These are phyloP conservation scores for Suillus discolor DNA, from an alignment of 768 basidiomycete species.

Conservation along the genomic window DNA sequence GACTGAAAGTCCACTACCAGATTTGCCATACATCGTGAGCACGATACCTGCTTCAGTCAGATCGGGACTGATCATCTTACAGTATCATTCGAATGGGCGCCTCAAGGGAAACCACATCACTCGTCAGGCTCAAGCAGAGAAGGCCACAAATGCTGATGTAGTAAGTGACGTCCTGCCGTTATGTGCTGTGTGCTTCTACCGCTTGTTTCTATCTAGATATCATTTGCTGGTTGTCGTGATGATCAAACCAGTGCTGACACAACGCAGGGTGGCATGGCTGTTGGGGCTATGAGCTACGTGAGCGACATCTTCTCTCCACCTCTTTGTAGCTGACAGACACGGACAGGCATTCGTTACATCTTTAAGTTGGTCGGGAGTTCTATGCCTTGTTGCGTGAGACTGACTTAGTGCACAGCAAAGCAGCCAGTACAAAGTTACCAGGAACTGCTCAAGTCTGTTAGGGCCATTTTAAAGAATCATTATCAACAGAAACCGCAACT, in stretches of 20 bases:
- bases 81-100: constrained; percentile 66
- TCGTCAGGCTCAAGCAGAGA: constrained; percentile 35
- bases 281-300: constrained; percentile 83
- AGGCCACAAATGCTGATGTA: constrained; percentile 72
- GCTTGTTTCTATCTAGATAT: constrained; percentile 46
- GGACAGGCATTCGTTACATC: constrained; percentile 63
- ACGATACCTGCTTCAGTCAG: neutral
- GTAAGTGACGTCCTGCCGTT: constrained; percentile 29
- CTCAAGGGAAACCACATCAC: constrained; percentile 48
- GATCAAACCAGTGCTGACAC: constrained; percentile 76
- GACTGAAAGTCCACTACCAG: no score
- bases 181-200: neutral
- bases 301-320: constrained; percentile 25
- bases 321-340: constrained; percentile 7
- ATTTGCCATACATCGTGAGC: constrained; percentile 33
- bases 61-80: neutral
- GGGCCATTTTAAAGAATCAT: constrained; percentile 58
- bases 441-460: constrained; percentile 57
- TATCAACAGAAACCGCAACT: constrained; percentile 76
- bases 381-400: neutral
- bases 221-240: constrained; percentile 73
- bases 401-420: constrained; percentile 29
- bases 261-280: constrained; percentile 59
- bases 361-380: constrained; percentile 37
- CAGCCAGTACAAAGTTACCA: constrained; percentile 67